Evolutionary conservation across 148 eudicot genomes (phyloP).

Genomic region (Oxyria digyna): DNA sequence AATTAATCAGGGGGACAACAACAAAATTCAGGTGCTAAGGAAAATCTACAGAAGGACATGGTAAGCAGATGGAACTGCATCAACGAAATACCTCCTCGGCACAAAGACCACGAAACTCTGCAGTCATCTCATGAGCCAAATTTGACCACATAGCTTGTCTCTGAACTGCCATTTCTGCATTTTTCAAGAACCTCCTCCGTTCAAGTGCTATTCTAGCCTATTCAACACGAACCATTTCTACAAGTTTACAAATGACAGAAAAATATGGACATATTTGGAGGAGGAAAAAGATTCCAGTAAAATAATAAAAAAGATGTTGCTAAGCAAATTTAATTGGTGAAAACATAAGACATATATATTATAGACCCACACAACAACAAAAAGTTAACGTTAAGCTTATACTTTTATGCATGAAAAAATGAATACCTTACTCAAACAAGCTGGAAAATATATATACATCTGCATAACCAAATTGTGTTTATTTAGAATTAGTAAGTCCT

Average conservation of each 20-base stretch:
- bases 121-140: conserved; percentile 99
- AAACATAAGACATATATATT: too few relatives aligned
- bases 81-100: conserved; percentile 78
- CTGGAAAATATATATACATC: neutral
- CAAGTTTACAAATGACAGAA: neutral
- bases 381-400: neutral
- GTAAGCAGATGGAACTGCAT: neutral
- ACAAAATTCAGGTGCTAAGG: neutral
- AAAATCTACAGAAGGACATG: neutral
- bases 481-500: neutral
- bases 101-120: conserved; percentile 96
- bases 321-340: neutral
- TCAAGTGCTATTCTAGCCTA: conserved; percentile 99
- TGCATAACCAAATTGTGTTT: neutral
- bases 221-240: conserved; percentile 6
- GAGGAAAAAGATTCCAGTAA: neutral
- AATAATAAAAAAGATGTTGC: neutral
- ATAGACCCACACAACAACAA: neutral
- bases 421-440: neutral
- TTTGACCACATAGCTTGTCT: conserved; percentile 96
- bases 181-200: conserved; percentile 69
- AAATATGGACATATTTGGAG: neutral
- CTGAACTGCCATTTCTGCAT: conserved; percentile 90
- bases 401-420: neutral
- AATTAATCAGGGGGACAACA: neutral